Base-by-base conservation (phyloP, 192 early-diverging fungal species). In the Rhizophagus clarus region DNA sequence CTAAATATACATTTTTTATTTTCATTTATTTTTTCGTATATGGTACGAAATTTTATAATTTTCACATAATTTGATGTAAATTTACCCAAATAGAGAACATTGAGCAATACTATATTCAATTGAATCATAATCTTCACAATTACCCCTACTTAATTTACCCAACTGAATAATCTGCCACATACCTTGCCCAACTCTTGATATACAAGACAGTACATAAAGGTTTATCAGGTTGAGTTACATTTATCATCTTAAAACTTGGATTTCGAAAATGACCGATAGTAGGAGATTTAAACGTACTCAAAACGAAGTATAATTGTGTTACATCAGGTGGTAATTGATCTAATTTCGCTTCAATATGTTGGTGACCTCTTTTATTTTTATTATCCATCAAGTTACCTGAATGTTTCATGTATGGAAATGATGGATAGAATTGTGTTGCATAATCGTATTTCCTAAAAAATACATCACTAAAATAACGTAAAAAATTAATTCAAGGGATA, bases 301-400 rank as follows among this genome's bases (percentile, higher is more conserved):
- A 24, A 29, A 81, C 22, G 77, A 76, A 81, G 34, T 76, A 81
- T 45, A 81, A 75, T 29, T 76, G 74, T 5, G 61, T 73, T 15
- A 81, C 73, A n/a, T 81, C 74, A 4, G 20, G 61, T 24, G 80
- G 80, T 17, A 81, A 60, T 51, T 76, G 31, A 49, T 73, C 73
- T 11, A 81, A 47, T 17, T 81, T 76, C 1, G 74, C 80, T 1
- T 40, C n/a, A 31, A 81, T 81, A 24, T 22, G 34, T 11, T 81
- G 73, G 64, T 28, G 31, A 81, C 80, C 80, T 68, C 11, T 68
- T 60, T 69, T 81, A 2, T 56, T 60, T 20, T 56, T 17, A 34
- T 42, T 34, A 40, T 81, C 61, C 74, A 81, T 68, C 12, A 60
- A 29, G 26, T 81, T 75, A 45, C 80, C 80, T 24, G 80, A 81